Conservation (phyloP, 208 protist genomes). For the Trypanosoma avium region DNA sequence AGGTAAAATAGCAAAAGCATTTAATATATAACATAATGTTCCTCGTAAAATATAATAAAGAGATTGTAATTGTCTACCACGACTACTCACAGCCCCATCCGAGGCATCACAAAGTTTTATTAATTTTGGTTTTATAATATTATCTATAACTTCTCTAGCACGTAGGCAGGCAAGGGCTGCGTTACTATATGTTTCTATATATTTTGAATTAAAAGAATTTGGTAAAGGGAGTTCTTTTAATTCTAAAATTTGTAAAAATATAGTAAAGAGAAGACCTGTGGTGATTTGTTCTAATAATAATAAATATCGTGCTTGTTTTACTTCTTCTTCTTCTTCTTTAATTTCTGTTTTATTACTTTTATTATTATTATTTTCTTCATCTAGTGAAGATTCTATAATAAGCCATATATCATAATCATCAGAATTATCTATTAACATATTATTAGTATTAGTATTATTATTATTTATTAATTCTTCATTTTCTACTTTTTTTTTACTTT, state of each 20-base stretch:
- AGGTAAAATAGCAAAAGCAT: conserved; percentile 7
- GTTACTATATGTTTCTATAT: neutral
- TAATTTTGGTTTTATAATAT: conserved; percentile 15
- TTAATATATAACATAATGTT: conserved; percentile 36
- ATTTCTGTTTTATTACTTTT: too few species aligned
- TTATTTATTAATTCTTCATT: neutral
- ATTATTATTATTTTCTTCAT: too few species aligned
- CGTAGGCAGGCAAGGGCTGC: conserved; percentile 1
- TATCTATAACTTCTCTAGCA: conserved; percentile 20
- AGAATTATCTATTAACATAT: neutral
- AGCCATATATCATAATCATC: conserved; percentile 26
- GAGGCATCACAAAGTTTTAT: conserved; percentile 28
- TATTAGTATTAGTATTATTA: neutral
- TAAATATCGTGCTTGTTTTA: neutral
- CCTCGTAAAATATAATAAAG: conserved; percentile 51
- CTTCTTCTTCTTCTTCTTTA: neutral
- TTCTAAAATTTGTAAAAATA: conserved; percentile 41
- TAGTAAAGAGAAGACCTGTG: conserved; percentile 30
- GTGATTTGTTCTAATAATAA: conserved; percentile 14
- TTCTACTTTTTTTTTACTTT: neutral
- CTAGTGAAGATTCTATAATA: conserved; percentile 4
- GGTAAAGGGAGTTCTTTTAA: conserved; percentile 27
- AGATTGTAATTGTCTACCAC: conserved; percentile 42
- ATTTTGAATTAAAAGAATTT: neutral
- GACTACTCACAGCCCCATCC: conserved; percentile 39